phyloP scores from a whole-genome alignment of 257 asterid species.

The Paulownia fortunei region DNA sequence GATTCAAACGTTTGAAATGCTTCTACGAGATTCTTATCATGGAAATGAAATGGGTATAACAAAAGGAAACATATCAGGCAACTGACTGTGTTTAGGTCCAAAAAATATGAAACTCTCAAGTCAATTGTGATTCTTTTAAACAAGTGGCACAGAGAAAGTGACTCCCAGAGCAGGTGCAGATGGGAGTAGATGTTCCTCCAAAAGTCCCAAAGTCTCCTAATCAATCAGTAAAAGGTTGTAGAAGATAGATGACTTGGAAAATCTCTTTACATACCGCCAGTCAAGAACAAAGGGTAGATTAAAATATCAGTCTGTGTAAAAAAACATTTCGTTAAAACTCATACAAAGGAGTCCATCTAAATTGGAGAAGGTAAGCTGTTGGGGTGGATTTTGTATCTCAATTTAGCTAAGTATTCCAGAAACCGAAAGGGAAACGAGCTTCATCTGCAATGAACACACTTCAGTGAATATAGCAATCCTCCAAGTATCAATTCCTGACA shows the following conservation, averaged over 20 bases:
- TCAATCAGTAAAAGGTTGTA: not conserved
- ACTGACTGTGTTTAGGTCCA: not conserved
- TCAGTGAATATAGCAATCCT: not conserved
- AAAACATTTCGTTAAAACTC: not conserved
- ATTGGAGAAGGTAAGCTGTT: not conserved
- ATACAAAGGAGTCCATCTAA: not conserved
- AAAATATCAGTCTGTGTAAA: not conserved
- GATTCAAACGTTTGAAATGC: slow-evolving; percentile 14
- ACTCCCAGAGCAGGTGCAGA: not conserved
- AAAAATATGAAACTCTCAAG: slow-evolving; percentile 2
- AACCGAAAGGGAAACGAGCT: slow-evolving; percentile 3
- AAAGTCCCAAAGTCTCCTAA: not conserved
- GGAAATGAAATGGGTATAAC: not conserved
- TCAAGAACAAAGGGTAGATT: not conserved
- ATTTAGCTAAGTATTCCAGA: not conserved
- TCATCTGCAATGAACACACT: not conserved
- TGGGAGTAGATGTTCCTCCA: not conserved
- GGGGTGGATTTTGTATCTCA: not conserved
- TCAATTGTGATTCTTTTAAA: not conserved
- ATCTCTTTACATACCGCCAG: not conserved
- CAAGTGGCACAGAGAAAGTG: not conserved
- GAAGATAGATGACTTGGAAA: not conserved
- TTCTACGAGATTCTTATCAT: not conserved
- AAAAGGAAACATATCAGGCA: not conserved
- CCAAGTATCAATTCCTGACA: not conserved